Evolutionary conservation across 768 basidiomycete species (phyloP), one percentile per base, ranked within the genome.

Genomic region (Macrolepiota fuliginosa): DNA sequence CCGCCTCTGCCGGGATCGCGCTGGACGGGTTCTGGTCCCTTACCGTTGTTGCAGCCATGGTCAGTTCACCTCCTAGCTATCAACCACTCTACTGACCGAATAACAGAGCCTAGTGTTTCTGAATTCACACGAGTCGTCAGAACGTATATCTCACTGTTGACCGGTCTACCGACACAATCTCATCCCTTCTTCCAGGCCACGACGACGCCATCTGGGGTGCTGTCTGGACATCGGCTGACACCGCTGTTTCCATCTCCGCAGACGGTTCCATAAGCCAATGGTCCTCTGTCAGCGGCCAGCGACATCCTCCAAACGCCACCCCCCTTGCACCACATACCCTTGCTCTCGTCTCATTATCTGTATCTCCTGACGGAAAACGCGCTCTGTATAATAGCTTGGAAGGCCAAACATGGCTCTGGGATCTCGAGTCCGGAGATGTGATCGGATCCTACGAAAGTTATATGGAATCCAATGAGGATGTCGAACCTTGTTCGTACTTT

Each of bases 371-470:
- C 52, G 95, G 92, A 7, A 78, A 75, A 51, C 76, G 74, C 32
- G 92, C 86, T 0, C 72, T 97, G 49, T 90, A 87, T 66, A 94
- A 94, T 68, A 89, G 89, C 58, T 78, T 96, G 19, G 94, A 96
- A 67, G 95, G 95, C 1, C 82, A 89, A 29, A 93, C 92, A 0
- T 81, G 76, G 51, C 74, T 96, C 25, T 89, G 89, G 83, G 87
- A 95, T 69, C 71, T 94, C 50, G 73, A 81, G 37, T 82, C 77
- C 17, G 89, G 89, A 3, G 78, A 82, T 37, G 70, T 88, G 2
- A 71, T 85, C 0, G 90, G 85, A 11, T 83, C 79, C 58, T 84
- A 85, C 61, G 92, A 94, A 71, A 94, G 91, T 64, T 94, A 85
- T 67, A 79, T 79, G 52, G 78, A 87, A 50, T 80, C 79, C n/a